These are phyloP conservation scores for Pseudozyma flocculosa DNA, from an alignment of 1,284 basidiomycete genomes.

Conservation along the genomic window DNA sequence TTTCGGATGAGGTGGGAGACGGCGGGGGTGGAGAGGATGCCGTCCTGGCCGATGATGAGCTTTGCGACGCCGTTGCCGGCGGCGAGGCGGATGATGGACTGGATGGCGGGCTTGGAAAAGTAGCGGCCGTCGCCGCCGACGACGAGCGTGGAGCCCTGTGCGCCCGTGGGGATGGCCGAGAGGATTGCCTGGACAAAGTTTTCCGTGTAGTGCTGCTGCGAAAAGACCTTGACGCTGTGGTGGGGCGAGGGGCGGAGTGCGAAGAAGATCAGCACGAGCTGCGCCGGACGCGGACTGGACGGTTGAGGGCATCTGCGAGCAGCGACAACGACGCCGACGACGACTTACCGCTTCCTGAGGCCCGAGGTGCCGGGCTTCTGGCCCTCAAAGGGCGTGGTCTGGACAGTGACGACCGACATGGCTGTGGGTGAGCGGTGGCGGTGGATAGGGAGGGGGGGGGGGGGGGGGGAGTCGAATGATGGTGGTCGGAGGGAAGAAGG, in stretches of 20 bases:
- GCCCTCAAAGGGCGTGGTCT: slow-evolving; percentile 55
- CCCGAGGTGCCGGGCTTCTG: slow-evolving; percentile 58
- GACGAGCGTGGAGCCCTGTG: slow-evolving; percentile 74
- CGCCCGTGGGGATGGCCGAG: slow-evolving; percentile 79
- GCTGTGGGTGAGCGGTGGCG: background rate
- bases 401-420: slow-evolving; percentile 50
- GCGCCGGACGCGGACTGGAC: too few species aligned
- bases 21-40: slow-evolving; percentile 93
- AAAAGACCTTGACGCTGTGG: slow-evolving; percentile 55
- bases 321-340: too few species aligned
- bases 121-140: slow-evolving; percentile 96
- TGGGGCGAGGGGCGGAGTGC: background rate
- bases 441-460: background rate
- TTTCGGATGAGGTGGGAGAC: slow-evolving; percentile 93
- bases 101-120: slow-evolving; percentile 84
- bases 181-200: slow-evolving; percentile 97
- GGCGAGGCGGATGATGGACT: slow-evolving; percentile 85
- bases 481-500: too few species aligned
- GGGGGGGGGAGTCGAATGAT: background rate
- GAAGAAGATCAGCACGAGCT: too few species aligned
- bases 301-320: too few species aligned
- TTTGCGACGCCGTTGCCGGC: slow-evolving; percentile 70
- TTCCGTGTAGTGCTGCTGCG: slow-evolving; percentile 87
- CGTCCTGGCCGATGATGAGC: slow-evolving; percentile 65
- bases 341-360: slow-evolving; percentile 48